phyloP scores from a whole-genome alignment of 192 early-diverging fungal genomes.

The Backusella luteola region DNA sequence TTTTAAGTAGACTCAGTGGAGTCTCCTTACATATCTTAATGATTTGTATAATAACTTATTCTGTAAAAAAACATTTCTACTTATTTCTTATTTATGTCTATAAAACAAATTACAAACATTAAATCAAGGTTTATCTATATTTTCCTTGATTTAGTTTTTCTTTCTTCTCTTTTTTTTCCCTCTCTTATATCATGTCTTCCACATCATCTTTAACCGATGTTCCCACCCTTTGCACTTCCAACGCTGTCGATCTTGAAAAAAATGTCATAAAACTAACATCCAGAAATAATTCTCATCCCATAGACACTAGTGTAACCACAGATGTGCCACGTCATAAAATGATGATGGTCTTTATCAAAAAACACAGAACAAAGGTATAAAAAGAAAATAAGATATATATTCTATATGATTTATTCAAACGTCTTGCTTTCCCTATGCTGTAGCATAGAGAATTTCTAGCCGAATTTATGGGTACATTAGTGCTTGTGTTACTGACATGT shows the following conservation, averaged over 20 bases:
- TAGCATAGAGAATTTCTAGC: conserved; percentile 59
- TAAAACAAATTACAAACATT: background rate
- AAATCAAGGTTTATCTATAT: background rate
- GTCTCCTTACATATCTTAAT: background rate
- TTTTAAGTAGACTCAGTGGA: background rate
- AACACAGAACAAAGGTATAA: background rate
- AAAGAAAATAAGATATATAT: background rate
- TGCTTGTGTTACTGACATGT: conserved; percentile 63
- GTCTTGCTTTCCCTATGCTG: background rate
- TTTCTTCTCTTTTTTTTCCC: background rate
- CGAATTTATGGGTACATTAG: conserved; percentile 74
- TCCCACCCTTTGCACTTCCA: background rate
- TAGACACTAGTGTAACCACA: background rate
- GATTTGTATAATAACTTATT: background rate
- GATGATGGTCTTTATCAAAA: background rate
- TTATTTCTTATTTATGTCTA: background rate
- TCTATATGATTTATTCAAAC: too few relatives aligned
- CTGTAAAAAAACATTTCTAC: background rate
- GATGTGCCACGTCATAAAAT: background rate
- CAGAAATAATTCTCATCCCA: background rate
- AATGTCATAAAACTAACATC: background rate
- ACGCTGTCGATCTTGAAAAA: background rate
- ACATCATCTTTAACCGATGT: background rate
- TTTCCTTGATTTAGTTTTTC: background rate
- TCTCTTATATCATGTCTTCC: background rate